Evolutionary conservation across 2,329 filamentous ascomycete genomes (phyloP).

Genomic region (Hymenoscyphus albidus): DNA sequence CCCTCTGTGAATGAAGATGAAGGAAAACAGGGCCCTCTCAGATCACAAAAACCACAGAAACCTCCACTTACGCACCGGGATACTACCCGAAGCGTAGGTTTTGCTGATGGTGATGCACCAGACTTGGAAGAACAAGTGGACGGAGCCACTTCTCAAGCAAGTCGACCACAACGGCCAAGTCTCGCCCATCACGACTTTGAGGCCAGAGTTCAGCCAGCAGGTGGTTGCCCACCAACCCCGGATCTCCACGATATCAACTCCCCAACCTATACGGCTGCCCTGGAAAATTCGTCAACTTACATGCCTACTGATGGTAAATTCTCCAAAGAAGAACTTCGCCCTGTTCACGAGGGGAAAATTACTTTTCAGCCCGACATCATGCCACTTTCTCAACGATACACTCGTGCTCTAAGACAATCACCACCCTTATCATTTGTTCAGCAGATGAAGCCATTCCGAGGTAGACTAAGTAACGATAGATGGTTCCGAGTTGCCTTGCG

Average conservation of each 20-base stretch:
- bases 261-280: conserved; percentile 33
- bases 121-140: conserved; percentile 10
- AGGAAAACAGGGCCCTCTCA: background rate
- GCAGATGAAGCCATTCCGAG: conserved; percentile 73
- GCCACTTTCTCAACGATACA: conserved; percentile 50
- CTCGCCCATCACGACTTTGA: conserved; percentile 9
- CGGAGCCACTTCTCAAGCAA: background rate
- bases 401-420: conserved; percentile 61
- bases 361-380: background rate
- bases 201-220: conserved; percentile 22
- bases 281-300: background rate
- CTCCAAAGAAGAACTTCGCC: background rate
- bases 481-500: conserved; percentile 76
- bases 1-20: background rate
- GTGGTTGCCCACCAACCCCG: conserved; percentile 31
- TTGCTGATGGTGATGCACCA: conserved; percentile 38
- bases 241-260: conserved; percentile 39
- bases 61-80: conserved; percentile 12
- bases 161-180: background rate
- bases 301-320: background rate
- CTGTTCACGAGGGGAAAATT: background rate
- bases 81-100: conserved; percentile 40
- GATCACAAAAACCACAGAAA: conserved; percentile 4
- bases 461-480: conserved; percentile 70
- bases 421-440: conserved; percentile 69